Base-by-base conservation (phyloP, 306 rosid species). In the Vachellia collinsii region DNA sequence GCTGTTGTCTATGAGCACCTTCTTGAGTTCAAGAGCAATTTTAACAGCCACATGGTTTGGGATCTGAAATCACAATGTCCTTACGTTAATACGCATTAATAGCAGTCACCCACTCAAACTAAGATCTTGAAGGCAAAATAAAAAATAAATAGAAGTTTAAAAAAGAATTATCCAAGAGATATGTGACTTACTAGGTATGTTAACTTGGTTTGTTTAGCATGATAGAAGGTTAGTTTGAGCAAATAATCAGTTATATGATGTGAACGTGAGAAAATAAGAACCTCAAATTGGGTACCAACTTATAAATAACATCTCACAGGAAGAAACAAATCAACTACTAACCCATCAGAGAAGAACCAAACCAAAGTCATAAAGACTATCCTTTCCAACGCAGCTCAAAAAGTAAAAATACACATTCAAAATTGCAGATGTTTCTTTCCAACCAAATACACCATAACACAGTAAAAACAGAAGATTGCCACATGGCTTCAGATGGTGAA, bases 1-100 rank as follows among this genome's bases (percentile, higher is more conserved):
- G 88, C 98, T 91, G 83, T 95, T 95, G 86, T 95, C 99, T 61
- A 93, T 87, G 25, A 95, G 96, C 82, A 93, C 86, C 93, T 95
- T 95, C 97, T 95, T 95, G 65, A 95, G 91, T 74, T 95, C 96
- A 1, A 93, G 95, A 53, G 99, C 97, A 53, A 95, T 90, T 83
- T 91, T 93, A 74, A 93, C 87, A 77, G 99, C 97, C 47, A 93
- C 94, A 76, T 95, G 95, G 79, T 95, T 93, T 50, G 98, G 98
- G 85, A 95, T 95, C 99, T 93, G 91, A 85, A 87, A 90, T 79
- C 74, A 91, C 37, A 39, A 85, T 66, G 77, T 80, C 79, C 39
- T 11, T 39, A 48, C 36, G 73, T 79, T 58, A 73, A 20, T 38
- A n/a, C 56, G 67, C 25, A 66, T 14, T 41, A 58, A 50, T 12